These are phyloP conservation scores for sweet orange (Citrus sinensis) DNA, from an alignment of 345 rosid genomes.

Conservation along the genomic window DNA sequence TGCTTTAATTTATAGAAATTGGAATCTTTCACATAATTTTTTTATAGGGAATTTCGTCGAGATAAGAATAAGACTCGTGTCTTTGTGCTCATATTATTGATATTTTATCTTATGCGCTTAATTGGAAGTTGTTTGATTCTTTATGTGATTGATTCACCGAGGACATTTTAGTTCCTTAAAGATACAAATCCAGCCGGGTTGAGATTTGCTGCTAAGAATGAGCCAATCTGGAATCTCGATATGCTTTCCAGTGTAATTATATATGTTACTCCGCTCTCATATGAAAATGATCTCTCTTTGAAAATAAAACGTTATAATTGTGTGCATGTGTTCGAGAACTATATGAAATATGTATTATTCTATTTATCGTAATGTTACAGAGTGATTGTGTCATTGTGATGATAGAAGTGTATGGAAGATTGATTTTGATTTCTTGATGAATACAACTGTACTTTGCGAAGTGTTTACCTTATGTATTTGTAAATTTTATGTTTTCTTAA, in stretches of 20 bases:
- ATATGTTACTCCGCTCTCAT: neutral
- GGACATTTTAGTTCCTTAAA: neutral
- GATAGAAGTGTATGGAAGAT: neutral
- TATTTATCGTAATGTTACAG: neutral
- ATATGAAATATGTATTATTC: neutral
- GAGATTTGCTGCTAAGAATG: neutral
- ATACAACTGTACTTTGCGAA: neutral
- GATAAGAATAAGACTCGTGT: neutral
- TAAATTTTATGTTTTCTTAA: neutral
- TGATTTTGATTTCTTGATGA: neutral
- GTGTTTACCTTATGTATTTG: neutral
- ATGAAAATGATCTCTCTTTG: neutral
- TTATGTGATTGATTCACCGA: neutral
- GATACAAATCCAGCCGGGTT: no score
- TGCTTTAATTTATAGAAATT: neutral
- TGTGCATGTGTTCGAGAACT: neutral
- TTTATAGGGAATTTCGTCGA: neutral
- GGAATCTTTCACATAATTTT: neutral
- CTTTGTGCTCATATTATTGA: neutral
- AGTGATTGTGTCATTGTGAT: neutral
- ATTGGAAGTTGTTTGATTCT: neutral
- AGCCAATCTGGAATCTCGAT: no score
- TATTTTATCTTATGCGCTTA: neutral
- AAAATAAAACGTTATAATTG: neutral
- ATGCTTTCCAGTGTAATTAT: neutral